A percentile compares a stretch with the other conserved stretches of the same genome.
Conservation (phyloP, 352 stramenopile species). For the Globisporangium radiosum region DNA sequence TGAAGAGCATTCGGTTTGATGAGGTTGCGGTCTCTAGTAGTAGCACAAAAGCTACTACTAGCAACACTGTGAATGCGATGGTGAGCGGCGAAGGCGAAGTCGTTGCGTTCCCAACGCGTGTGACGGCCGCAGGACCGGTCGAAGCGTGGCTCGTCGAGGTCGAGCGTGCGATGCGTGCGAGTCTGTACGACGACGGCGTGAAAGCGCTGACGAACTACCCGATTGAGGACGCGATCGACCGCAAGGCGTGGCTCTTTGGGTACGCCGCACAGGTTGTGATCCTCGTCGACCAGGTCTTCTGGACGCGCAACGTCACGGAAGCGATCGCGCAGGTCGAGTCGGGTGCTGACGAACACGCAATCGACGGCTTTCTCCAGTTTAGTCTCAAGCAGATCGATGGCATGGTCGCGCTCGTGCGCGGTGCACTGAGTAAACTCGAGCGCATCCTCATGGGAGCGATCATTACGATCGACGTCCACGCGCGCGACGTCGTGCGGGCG, state of each 20-base stretch:
- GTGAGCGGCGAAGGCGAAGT: slow-evolving; percentile 83
- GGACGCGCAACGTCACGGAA: slow-evolving; percentile 84
- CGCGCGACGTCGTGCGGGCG: slow-evolving; percentile 83
- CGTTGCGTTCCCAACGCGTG: slow-evolving; percentile 64
- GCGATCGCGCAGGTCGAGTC: slow-evolving; percentile 74
- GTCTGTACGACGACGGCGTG: slow-evolving; percentile 83
- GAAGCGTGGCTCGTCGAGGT: slow-evolving; percentile 86
- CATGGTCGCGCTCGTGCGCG: slow-evolving; percentile 88
- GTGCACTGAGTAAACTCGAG: slow-evolving; percentile 79
- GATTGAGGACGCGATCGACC: slow-evolving; percentile 82
- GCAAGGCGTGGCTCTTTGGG: slow-evolving; percentile 86
- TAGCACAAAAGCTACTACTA: neutral
- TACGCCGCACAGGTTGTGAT: slow-evolving; percentile 87
- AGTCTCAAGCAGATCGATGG: slow-evolving; percentile 89
- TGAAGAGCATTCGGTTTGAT: slow-evolving; percentile 89
- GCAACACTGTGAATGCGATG: slow-evolving; percentile 73
- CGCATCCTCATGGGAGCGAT: slow-evolving; percentile 86
- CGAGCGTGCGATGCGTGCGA: slow-evolving; percentile 83
- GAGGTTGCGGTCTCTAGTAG: slow-evolving; percentile 16
- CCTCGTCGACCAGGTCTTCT: slow-evolving; percentile 90
- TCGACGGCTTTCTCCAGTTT: slow-evolving; percentile 83
- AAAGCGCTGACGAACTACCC: slow-evolving; percentile 83
- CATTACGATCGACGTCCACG: slow-evolving; percentile 91
- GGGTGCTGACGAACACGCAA: slow-evolving; percentile 53
- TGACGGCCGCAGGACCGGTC: slow-evolving; percentile 80